Percentiles rank a stretch among this genome's conserved stretches.
phyloP scores from a whole-genome alignment of 441 rosid species.

The Syzygium malaccense region DNA sequence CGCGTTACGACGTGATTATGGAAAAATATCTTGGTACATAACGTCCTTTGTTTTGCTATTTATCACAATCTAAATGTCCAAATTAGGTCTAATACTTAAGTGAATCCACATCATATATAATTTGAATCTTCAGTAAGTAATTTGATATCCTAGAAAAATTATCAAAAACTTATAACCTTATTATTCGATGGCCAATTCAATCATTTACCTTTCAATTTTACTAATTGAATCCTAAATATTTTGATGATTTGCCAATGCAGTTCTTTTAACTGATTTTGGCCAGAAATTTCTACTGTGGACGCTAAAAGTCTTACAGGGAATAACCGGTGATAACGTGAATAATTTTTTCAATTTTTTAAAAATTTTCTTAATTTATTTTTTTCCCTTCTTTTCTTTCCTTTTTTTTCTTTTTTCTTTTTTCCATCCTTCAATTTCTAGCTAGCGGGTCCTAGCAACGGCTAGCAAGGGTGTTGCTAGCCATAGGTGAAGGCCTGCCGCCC shows the following conservation, averaged over 20 bases:
- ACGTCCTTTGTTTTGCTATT: not conserved
- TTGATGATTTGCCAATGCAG: not conserved
- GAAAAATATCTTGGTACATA: not conserved
- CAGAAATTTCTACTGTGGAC: not conserved
- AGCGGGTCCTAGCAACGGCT: not conserved
- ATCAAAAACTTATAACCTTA: not conserved
- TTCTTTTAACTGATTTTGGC: not conserved
- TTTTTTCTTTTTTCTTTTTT: not conserved
- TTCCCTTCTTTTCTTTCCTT: not conserved
- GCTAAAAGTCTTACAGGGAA: fast-evolving
- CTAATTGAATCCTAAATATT: not conserved
- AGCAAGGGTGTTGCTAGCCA: not conserved
- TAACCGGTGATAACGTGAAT: fast-evolving
- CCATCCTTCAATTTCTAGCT: not conserved
- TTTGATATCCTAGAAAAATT: not conserved
- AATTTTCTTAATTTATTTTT: not conserved
- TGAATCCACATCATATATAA: not conserved
- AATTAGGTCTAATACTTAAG: not conserved
- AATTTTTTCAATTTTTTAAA: not conserved
- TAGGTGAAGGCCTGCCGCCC: not conserved
- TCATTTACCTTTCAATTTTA: not conserved
- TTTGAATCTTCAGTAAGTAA: not conserved
- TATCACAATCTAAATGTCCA: not conserved
- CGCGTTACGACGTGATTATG: not conserved
- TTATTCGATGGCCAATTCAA: fast-evolving